Evolutionary conservation across 2,329 filamentous ascomycete genomes (phyloP).

Genomic region (Cordyceps militaris): DNA sequence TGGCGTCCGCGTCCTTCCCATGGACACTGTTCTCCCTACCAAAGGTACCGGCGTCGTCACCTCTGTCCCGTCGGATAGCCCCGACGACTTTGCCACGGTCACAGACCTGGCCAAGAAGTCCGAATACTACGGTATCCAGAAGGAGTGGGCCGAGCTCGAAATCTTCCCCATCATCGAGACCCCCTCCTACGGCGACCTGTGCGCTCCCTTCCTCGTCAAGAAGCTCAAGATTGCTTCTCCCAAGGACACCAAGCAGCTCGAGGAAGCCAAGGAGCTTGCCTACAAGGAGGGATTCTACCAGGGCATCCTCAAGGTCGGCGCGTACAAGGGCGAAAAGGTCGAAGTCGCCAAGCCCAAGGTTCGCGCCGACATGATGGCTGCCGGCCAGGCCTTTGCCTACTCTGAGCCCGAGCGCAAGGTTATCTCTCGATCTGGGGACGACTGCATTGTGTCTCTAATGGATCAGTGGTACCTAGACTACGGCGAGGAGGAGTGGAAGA

Average conservation of each 20-base stretch:
- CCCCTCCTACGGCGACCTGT: slow-evolving; percentile 77
- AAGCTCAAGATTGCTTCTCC: slow-evolving; percentile 94
- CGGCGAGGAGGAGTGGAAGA: slow-evolving; percentile 81
- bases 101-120: slow-evolving; percentile 88
- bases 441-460: slow-evolving; percentile 86
- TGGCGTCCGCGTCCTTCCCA: slow-evolving; percentile 82
- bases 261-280: slow-evolving; percentile 88
- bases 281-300: slow-evolving; percentile 99
- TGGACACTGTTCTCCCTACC: slow-evolving; percentile 85
- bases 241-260: slow-evolving; percentile 83
- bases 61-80: slow-evolving; percentile 86
- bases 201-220: slow-evolving; percentile 77
- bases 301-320: slow-evolving; percentile 79
- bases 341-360: slow-evolving; percentile 83
- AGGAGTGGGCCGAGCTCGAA: slow-evolving; percentile 90
- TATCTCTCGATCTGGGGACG: slow-evolving; percentile 80
- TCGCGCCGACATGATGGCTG: slow-evolving; percentile 66
- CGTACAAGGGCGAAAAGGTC: slow-evolving; percentile 82
- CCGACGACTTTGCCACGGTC: slow-evolving; percentile 89
- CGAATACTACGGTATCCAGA: slow-evolving; percentile 92
- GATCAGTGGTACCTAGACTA: slow-evolving; percentile 99
- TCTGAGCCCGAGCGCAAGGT: slow-evolving; percentile 89
- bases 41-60: slow-evolving; percentile 98
- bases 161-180: slow-evolving; percentile 87
- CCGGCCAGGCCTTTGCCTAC: slow-evolving; percentile 78